These are phyloP conservation scores for Aleurites moluccanus DNA, from an alignment of 441 rosid genomes.

Conservation along the genomic window DNA sequence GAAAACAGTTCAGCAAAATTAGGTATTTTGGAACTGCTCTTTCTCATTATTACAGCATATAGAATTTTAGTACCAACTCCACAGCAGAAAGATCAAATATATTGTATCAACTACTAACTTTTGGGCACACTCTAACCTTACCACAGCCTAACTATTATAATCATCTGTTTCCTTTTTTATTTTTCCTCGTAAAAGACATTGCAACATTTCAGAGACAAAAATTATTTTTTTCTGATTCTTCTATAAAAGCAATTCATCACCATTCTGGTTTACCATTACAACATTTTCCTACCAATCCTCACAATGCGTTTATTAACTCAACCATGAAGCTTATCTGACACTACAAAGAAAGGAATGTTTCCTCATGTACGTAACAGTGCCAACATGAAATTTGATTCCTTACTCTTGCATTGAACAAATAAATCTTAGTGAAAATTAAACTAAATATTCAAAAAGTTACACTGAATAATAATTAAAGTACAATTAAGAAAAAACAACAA, in stretches of 20 bases:
- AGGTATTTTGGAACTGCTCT: too few species aligned
- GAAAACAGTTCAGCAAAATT: too few species aligned
- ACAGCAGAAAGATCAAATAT: background rate
- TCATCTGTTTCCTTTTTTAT: background rate
- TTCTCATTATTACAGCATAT: background rate
- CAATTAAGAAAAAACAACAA: background rate
- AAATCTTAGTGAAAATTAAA: slow-evolving; percentile 2
- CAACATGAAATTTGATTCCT: background rate
- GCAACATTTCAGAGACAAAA: background rate
- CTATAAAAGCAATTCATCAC: background rate
- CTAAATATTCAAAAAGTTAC: background rate
- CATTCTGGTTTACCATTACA: too few species aligned
- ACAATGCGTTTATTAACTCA: background rate
- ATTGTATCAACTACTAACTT: background rate
- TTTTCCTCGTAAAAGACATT: background rate
- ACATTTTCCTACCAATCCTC: background rate
- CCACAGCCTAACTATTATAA: background rate
- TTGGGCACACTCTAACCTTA: background rate
- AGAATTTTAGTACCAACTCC: background rate
- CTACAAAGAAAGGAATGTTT: background rate
- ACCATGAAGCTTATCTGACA: background rate
- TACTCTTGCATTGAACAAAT: background rate
- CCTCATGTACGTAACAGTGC: background rate
- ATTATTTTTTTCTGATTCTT: too few species aligned
- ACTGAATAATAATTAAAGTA: background rate